These are phyloP conservation scores for Pulveroboletus sp. DNA, from an alignment of 768 basidiomycete genomes.

Conservation along the genomic window DNA sequence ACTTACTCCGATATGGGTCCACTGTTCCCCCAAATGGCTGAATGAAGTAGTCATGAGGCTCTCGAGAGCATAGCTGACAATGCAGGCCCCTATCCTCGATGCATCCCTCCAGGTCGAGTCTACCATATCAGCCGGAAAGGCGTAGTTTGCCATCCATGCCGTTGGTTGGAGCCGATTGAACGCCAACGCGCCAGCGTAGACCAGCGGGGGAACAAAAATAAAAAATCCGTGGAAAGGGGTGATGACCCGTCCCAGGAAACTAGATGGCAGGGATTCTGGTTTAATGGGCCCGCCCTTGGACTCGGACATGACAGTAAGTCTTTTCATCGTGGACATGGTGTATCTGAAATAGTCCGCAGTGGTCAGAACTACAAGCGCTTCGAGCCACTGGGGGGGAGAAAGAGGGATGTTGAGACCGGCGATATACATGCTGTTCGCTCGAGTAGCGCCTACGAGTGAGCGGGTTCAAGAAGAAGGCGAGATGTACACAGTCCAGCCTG, in stretches of 20 bases:
- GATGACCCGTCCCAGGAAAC: slow-evolving; percentile 20
- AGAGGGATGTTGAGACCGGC: slow-evolving; percentile 11
- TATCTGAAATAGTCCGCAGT: slow-evolving; percentile 8
- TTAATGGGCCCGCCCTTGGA: slow-evolving; percentile 15
- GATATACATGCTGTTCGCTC: slow-evolving; percentile 8
- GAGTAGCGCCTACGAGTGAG: no score
- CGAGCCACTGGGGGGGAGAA: slow-evolving; percentile 5
- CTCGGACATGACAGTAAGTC: background rate
- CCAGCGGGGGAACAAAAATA: slow-evolving; percentile 14
- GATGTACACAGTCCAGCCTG: no score
- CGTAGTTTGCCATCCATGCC: slow-evolving; percentile 25
- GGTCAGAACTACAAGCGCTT: slow-evolving; percentile 12
- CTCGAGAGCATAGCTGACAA: slow-evolving; percentile 8
- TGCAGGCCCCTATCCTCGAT: slow-evolving; percentile 18
- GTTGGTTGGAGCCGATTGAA: slow-evolving; percentile 27
- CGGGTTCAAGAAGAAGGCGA: no score
- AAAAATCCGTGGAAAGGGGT: slow-evolving; percentile 23
- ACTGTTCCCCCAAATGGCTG: slow-evolving; percentile 24
- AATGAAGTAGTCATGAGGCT: background rate
- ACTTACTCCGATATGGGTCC: slow-evolving; percentile 25
- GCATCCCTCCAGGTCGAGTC: slow-evolving; percentile 9
- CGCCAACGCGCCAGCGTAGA: slow-evolving; percentile 21
- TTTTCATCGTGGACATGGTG: background rate
- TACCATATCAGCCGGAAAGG: slow-evolving; percentile 9
- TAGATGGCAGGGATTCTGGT: slow-evolving; percentile 10